Evolutionary conservation across 2,329 filamentous ascomycete genomes (phyloP), one percentile per base, ranked within the genome.

Genomic region (Lasiodiplodia sp.): DNA sequence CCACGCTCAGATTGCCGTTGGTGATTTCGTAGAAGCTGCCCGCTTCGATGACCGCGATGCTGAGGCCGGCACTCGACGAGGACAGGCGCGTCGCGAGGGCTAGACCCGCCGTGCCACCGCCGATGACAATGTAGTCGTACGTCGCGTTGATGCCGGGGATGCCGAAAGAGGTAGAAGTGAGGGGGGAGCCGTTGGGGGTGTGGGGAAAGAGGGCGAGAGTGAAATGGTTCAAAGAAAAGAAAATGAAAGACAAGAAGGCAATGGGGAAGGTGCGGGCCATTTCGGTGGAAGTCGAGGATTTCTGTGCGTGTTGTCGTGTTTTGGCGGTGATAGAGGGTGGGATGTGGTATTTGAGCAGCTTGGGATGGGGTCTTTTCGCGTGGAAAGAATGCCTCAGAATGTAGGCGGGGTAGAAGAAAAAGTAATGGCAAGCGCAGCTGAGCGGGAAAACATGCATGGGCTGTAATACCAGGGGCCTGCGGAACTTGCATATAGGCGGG

Each of bases 61-160:
- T 72, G 12, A 69, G 64, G 38, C 14, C 14, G 16, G 66, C 68
- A 23, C 72, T 71, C 47, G 76, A 60, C 18, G 72, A 71, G 11
- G 76, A 74, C 21, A 79, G 70, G 21, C 72, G 73, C 49, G 75
- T 74, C 2, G 77, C 78, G 2, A 78, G 40, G 1, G 77, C 60
- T n/a, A 79, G 72, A 11, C 78, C 77, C n/a, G 76, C 76, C 16
- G 74, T 72, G 2, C 78, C 78, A 16, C 73, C 77, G 6, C 78
- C 78, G 1, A 79, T 70, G 56, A 79, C 75, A 63, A 79, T 70
- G 70, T 78, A 78, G 68, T 79, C 74, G 68, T 73, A 79, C 0
- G 75, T 72, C 12, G 70, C 51, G 63, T 72, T 72, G 23, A 64
- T 25, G n/a, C 68, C 69, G 11, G 74, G 75, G 44, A 72, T 70